phyloP scores from a whole-genome alignment of 1,139 yeast species.

The Hanseniaspora uvarum region DNA sequence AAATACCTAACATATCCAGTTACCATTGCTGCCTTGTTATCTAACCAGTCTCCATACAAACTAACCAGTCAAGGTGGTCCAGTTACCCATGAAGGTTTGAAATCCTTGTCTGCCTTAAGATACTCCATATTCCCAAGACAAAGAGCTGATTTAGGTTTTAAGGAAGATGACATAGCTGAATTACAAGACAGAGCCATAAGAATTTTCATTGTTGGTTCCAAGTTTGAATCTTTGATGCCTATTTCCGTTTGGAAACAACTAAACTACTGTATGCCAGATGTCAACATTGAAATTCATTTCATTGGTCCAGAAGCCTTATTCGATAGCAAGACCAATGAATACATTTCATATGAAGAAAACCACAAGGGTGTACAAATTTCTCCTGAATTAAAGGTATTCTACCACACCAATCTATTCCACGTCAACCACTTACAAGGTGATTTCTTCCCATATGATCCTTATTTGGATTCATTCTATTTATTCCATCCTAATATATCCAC shows the following conservation, averaged over 20 bases:
- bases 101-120: slow-evolving; percentile 80
- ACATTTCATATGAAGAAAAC: slow-evolving; percentile 47
- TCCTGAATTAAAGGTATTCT: slow-evolving; percentile 61
- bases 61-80: slow-evolving; percentile 71
- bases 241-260: slow-evolving; percentile 94
- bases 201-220: slow-evolving; percentile 78
- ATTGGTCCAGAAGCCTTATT: slow-evolving; percentile 87
- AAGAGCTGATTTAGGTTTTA: slow-evolving; percentile 34
- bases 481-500: slow-evolving; percentile 94
- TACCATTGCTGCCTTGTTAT: slow-evolving; percentile 74
- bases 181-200: slow-evolving; percentile 68
- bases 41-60: slow-evolving; percentile 75
- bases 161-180: slow-evolving; percentile 36
- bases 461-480: slow-evolving; percentile 77
- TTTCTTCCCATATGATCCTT: slow-evolving; percentile 96
- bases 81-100: slow-evolving; percentile 79
- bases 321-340: slow-evolving; percentile 51
- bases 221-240: slow-evolving; percentile 89
- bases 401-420: slow-evolving; percentile 86
- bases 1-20: slow-evolving; percentile 88
- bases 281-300: slow-evolving; percentile 75
- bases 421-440: slow-evolving; percentile 84
- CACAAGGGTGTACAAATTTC: slow-evolving; percentile 58
- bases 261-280: slow-evolving; percentile 73
- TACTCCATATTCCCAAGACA: slow-evolving; percentile 68